phyloP scores from a whole-genome alignment of 1,139 yeast genomes.

The Candida gigantensis region DNA sequence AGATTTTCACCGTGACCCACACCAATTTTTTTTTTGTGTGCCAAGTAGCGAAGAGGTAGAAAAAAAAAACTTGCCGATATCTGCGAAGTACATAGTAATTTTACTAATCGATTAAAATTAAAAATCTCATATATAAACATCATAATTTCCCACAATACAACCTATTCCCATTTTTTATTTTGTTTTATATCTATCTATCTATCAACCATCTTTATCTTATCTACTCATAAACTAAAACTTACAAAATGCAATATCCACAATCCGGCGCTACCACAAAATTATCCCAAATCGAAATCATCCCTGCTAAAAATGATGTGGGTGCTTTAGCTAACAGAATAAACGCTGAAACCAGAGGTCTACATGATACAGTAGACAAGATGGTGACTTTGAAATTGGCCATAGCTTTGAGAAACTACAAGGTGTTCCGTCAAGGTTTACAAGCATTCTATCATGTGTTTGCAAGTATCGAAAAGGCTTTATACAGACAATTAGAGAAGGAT shows the following conservation, averaged over 20 bases:
- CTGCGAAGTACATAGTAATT: conserved; percentile 3
- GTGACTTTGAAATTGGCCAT: conserved; percentile 71
- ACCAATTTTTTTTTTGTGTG: no score
- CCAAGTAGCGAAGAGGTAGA: not conserved
- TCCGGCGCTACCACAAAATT: conserved; percentile 40
- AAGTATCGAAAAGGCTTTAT: conserved; percentile 61
- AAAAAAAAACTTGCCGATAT: conserved; percentile 2
- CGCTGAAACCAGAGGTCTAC: conserved; percentile 61
- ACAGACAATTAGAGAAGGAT: conserved; percentile 45
- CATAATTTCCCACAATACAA: not conserved
- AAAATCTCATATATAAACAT: conserved; percentile 1
- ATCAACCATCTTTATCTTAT: not conserved
- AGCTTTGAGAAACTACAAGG: conserved; percentile 72
- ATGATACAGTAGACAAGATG: conserved; percentile 68
- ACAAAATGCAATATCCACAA: conserved; percentile 17
- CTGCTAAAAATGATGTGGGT: conserved; percentile 72
- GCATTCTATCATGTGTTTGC: conserved; percentile 75
- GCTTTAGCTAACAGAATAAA: conserved; percentile 84
- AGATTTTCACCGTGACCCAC: no score
- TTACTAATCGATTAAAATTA: not conserved
- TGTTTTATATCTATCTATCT: not conserved
- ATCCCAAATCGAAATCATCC: conserved; percentile 62
- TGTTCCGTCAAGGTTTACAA: conserved; percentile 80
- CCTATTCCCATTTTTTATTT: not conserved
- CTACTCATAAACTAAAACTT: not conserved